phyloP scores from a whole-genome alignment of 768 basidiomycete genomes.

The Chlorophyllum brunneum region DNA sequence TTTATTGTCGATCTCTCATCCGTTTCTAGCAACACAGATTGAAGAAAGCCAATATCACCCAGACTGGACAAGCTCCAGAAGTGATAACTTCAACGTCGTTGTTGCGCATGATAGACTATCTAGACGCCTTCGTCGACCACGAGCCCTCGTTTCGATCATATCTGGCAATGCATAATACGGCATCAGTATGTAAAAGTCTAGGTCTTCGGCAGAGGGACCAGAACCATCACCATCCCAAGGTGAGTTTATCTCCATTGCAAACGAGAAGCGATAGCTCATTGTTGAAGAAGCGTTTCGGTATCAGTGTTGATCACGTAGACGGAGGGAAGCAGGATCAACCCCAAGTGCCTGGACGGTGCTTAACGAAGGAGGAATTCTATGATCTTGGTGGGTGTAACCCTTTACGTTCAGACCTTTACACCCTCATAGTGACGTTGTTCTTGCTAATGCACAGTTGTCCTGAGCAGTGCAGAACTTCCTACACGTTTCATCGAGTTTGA shows the following conservation, averaged over 20 bases:
- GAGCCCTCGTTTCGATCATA: constrained; percentile 32
- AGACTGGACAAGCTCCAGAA: constrained; percentile 19
- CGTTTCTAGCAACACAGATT: constrained; percentile 18
- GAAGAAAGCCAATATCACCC: constrained; percentile 22
- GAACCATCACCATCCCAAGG: constrained; percentile 31
- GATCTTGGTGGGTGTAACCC: constrained; percentile 29
- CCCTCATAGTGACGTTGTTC: background rate
- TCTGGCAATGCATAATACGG: constrained; percentile 23
- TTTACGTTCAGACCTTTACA: background rate
- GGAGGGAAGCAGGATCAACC: too few relatives aligned
- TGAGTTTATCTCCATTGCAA: background rate
- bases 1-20: background rate
- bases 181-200: constrained; percentile 18
- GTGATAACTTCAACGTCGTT: constrained; percentile 26
- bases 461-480: constrained; percentile 31
- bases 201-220: constrained; percentile 25
- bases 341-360: constrained; percentile 27
- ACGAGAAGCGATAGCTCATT: constrained; percentile 17
- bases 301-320: background rate
- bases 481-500: constrained; percentile 36
- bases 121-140: constrained; percentile 39
- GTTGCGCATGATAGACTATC: constrained; percentile 30
- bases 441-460: constrained; percentile 22
- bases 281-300: background rate
- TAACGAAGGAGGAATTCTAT: constrained; percentile 36